These are phyloP conservation scores for Raphanus hybrid DNA, from an alignment of 441 rosid species.

Conservation along the genomic window DNA sequence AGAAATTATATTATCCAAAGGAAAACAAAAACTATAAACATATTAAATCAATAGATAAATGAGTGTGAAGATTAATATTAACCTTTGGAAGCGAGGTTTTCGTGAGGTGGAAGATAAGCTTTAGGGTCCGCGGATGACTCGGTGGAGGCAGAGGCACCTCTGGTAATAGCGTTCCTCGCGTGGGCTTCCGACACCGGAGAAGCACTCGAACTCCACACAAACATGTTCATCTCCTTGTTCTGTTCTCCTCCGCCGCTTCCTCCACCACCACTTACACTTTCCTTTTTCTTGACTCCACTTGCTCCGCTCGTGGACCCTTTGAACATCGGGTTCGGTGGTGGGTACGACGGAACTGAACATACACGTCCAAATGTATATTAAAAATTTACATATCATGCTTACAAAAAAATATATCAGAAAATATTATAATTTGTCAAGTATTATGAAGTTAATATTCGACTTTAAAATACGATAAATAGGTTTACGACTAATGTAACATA, in stretches of 20 bases:
- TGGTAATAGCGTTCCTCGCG: conserved; percentile 58
- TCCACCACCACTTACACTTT: conserved; percentile 20
- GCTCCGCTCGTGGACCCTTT: conserved; percentile 63
- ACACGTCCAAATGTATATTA: not conserved
- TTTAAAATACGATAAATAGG: too few species aligned
- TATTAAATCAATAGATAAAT: not conserved
- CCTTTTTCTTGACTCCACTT: conserved; percentile 58
- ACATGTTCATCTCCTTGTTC: conserved; percentile 81
- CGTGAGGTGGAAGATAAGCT: conserved; percentile 49
- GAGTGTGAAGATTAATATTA: not conserved
- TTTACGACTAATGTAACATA: not conserved
- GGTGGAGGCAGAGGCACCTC: conserved; percentile 65
- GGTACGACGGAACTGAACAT: conserved; percentile 52
- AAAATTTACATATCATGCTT: not conserved
- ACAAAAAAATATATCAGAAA: not conserved
- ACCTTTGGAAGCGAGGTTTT: conserved; percentile 74
- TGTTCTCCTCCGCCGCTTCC: conserved; percentile 25
- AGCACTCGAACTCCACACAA: conserved; percentile 91
- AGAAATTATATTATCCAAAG: not conserved
- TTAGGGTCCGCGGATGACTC: conserved; percentile 52
- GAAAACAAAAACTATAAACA: not conserved
- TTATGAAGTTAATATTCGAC: too few species aligned
- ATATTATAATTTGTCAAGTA: too few species aligned
- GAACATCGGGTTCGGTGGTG: conserved; percentile 85
- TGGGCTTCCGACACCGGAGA: conserved; percentile 88